Evolutionary conservation across 2,329 filamentous ascomycete species (phyloP), one percentile per base, ranked within the genome.

Genomic region (Xylaria sp.): DNA sequence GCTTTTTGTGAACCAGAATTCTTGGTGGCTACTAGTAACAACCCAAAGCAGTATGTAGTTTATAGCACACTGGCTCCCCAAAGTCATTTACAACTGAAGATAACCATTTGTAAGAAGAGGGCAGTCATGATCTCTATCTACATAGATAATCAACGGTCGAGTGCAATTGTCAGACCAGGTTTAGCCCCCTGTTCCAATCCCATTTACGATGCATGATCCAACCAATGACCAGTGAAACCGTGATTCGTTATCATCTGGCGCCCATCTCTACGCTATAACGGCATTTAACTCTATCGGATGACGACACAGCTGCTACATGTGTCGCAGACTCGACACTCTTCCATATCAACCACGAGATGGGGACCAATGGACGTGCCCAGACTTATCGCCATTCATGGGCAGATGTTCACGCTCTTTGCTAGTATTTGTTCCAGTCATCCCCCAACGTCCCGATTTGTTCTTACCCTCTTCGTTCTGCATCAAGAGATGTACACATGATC

Each of bases 301-400:
- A 71, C 68, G 66, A 68, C 68, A 65, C 36, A 59, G 28, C 18
- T 43, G 5, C 48, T 41, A 39, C 12, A 52, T 59, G 5, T n/a
- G 39, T 49, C 2, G 60, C 23, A 15, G 20, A 41, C 41, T 36
- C 51, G 59, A 25, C 4, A 5, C 8, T 15, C 13, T 12, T 31
- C 43, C 43, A 8, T 36, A 55, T 41, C 25, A 52, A 23, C 33
- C 23, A 43, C 33, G 20, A 33, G 5, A 8, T n/a, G 31, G 6
- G 64, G 31, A 8, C 68, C 68, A 70, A 70, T 70, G 9, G 48
- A 18, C 52, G 43, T 54, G 20, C 20, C 23, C 1, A 23, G 20
- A 36, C 59, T 68, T 65, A 70, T 70, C 68, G n/a, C 18, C 10
- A 20, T 10, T 33, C 28, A 4, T 41, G 9, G 18, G 31, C 18